These are phyloP conservation scores for Colletotrichum scovillei DNA, from an alignment of 2,329 filamentous ascomycete species.

Conservation along the genomic window DNA sequence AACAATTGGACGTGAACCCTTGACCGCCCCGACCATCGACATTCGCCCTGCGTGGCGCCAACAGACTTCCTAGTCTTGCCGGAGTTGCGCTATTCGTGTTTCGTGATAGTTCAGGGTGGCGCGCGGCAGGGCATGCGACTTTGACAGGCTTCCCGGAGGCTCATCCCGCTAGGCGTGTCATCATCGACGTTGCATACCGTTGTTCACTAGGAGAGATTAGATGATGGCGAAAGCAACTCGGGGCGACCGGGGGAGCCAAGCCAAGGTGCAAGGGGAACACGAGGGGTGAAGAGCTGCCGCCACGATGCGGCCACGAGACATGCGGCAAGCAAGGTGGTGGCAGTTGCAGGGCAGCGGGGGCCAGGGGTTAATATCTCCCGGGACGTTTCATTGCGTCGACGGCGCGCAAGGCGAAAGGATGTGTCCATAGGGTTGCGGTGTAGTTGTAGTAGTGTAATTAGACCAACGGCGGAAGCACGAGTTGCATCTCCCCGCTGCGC, in stretches of 20 bases:
- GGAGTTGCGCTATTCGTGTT: not conserved
- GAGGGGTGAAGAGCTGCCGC: conserved; percentile 33
- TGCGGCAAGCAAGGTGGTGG: conserved; percentile 22
- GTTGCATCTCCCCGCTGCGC: conserved; percentile 26
- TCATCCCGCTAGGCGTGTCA: conserved; percentile 1
- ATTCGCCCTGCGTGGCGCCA: conserved; percentile 3
- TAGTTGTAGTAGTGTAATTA: conserved; percentile 19
- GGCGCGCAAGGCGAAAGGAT: not conserved
- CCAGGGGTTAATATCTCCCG: conserved; percentile 18
- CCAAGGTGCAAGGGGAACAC: conserved; percentile 14
- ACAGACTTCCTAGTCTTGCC: not conserved
- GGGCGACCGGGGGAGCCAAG: not conserved
- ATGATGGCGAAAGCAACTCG: not conserved
- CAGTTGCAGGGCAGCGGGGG: conserved; percentile 20
- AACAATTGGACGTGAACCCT: conserved; percentile 5
- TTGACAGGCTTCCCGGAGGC: conserved; percentile 23
- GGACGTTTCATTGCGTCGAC: conserved; percentile 18
- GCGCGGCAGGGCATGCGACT: conserved; percentile 19
- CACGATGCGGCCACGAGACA: conserved; percentile 24
- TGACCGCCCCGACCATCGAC: conserved; percentile 10
- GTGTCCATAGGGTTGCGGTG: conserved; percentile 17
- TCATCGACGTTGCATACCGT: conserved; percentile 5
- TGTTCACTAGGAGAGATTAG: not conserved
- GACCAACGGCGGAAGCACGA: conserved; percentile 24
- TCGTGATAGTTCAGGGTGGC: not conserved